phyloP scores from a whole-genome alignment of 2,329 filamentous ascomycete genomes.

The Stagonosporopsis tanaceti region DNA sequence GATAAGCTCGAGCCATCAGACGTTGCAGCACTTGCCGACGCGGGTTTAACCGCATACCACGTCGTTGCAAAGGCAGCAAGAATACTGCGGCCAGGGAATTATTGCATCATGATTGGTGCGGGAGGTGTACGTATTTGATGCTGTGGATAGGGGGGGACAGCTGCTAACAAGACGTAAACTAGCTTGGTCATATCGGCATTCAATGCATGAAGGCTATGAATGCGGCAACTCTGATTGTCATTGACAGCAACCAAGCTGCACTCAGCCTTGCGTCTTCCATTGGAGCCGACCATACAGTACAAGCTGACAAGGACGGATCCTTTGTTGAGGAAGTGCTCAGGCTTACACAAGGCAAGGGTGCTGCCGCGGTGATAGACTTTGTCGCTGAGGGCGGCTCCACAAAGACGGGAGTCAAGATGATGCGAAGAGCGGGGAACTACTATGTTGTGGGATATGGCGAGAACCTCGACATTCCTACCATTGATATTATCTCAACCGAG shows the following conservation, averaged over 20 bases:
- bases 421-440: constrained; percentile 10
- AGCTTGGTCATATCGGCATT: constrained; percentile 14
- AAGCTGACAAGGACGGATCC: not conserved
- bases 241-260: constrained; percentile 10
- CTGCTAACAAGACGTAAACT: not conserved
- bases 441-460: constrained; percentile 12
- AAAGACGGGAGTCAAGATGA: constrained; percentile 11
- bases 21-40: constrained; percentile 12
- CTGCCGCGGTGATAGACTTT: constrained; percentile 9
- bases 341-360: constrained; percentile 6
- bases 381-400: constrained; percentile 14
- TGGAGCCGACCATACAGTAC: constrained; percentile 9
- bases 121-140: constrained; percentile 1
- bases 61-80: constrained; percentile 11
- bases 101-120: constrained; percentile 9
- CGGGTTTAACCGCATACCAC: constrained; percentile 8
- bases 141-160: too few species aligned
- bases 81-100: constrained; percentile 8
- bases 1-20: constrained; percentile 8
- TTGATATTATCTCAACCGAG: constrained; percentile 13
- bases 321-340: constrained; percentile 6
- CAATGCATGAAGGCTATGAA: constrained; percentile 15
- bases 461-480: constrained; percentile 10
- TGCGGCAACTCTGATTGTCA: constrained; percentile 6
- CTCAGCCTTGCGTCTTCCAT: constrained; percentile 9